phyloP scores from a whole-genome alignment of 1,284 basidiomycete species.

The Ganoderma multipileum region DNA sequence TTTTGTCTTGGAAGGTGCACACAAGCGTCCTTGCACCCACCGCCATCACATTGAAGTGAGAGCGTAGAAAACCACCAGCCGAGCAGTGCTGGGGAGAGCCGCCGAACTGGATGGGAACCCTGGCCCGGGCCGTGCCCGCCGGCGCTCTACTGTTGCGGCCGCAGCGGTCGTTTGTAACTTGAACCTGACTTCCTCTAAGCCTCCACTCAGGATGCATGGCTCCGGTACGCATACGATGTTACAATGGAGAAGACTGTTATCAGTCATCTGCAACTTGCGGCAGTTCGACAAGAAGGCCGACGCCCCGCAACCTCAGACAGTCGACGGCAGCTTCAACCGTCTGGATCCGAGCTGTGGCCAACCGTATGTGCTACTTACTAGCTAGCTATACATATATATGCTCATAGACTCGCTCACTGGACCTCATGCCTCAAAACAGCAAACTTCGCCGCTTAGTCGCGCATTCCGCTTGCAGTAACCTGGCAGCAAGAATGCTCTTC shows the following conservation, averaged over 20 bases:
- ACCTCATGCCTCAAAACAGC: not conserved
- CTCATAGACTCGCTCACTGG: not conserved
- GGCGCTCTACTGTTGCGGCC: no score
- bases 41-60: not conserved
- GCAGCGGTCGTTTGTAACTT: no score
- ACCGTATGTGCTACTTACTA: not conserved
- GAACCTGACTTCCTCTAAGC: no score
- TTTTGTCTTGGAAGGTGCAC: not conserved
- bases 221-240: no score
- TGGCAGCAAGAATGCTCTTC: not conserved
- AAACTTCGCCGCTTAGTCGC: not conserved
- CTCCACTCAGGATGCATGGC: no score
- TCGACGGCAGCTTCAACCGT: not conserved
- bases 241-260: no score
- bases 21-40: not conserved
- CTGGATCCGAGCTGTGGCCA: not conserved
- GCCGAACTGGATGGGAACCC: not conserved
- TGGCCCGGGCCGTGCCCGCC: no score
- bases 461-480: not conserved
- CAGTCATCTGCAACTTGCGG: not conserved
- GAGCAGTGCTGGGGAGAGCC: not conserved
- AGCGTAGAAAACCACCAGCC: not conserved
- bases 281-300: not conserved
- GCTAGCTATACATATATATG: not conserved
- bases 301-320: not conserved